phyloP scores from a whole-genome alignment of 148 eudicot species.

The Rhododendron griersonianum region DNA sequence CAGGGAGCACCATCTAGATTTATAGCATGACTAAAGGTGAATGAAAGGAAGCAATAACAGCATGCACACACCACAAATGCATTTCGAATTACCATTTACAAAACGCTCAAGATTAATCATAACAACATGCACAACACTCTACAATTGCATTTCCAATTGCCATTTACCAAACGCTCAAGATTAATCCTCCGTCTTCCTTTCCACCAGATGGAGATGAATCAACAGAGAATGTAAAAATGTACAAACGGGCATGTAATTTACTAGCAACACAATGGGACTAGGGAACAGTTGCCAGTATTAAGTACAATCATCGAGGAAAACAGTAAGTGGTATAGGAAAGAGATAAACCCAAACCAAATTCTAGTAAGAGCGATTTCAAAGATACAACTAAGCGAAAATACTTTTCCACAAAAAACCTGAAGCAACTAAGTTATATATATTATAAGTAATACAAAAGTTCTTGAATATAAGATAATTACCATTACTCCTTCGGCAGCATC shows the following conservation, averaged over 20 bases:
- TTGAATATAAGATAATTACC: conserved; percentile 37
- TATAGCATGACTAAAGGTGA: background rate
- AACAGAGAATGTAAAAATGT: background rate
- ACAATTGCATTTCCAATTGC: background rate
- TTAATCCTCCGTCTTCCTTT: background rate
- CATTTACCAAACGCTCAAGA: background rate
- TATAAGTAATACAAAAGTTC: background rate
- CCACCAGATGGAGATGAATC: background rate
- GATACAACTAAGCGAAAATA: background rate
- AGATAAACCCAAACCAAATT: no score
- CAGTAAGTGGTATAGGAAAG: no score
- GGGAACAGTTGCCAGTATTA: background rate
- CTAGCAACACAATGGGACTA: background rate
- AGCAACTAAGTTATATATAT: background rate
- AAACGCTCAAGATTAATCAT: background rate
- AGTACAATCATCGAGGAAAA: background rate
- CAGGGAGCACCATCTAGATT: background rate
- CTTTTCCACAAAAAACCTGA: background rate
- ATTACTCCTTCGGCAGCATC: conserved; percentile 99
- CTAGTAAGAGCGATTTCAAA: background rate
- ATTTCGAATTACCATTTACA: background rate
- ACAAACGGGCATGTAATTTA: background rate
- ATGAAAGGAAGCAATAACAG: background rate
- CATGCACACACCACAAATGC: background rate
- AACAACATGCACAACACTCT: background rate